Evolutionary conservation across 1,284 basidiomycete genomes (phyloP).

Genomic region (Microbotryum violaceum): DNA sequence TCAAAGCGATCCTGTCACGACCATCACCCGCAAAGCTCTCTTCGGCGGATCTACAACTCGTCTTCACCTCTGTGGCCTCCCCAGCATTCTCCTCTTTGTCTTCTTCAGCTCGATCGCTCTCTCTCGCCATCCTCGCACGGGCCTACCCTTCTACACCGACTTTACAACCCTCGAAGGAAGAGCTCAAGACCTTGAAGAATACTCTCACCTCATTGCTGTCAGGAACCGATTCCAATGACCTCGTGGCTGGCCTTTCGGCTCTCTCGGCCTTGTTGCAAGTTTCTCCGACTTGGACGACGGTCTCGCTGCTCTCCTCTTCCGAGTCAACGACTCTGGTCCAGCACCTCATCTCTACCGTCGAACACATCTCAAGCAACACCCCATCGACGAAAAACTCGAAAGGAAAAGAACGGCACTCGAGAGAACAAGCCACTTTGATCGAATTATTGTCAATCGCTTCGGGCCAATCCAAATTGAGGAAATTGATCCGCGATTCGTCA

Average conservation of each 20-base stretch:
- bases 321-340: no score
- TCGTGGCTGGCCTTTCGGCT: constrained; percentile 47
- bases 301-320: constrained; percentile 49
- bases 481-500: constrained; percentile 31
- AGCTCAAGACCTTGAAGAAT: no score
- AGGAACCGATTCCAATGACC: constrained; percentile 22
- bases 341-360: constrained; percentile 54
- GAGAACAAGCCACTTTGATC: constrained; percentile 44
- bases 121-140: constrained; percentile 7
- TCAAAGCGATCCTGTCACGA: constrained; percentile 3
- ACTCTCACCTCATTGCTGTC: constrained; percentile 9
- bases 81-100: constrained; percentile 1
- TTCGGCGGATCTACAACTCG: neutral
- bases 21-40: neutral
- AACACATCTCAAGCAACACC: constrained; percentile 49
- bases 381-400: constrained; percentile 61
- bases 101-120: constrained; percentile 12
- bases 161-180: no score
- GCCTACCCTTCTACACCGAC: constrained; percentile 1
- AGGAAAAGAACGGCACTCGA: constrained; percentile 44
- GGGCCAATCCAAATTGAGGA: constrained; percentile 34
- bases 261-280: constrained; percentile 67
- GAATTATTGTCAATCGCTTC: constrained; percentile 53
- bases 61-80: neutral
- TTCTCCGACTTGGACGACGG: constrained; percentile 56